phyloP scores from a whole-genome alignment of 192 early-diverging fungal species.

The Coemansia sp. region DNA sequence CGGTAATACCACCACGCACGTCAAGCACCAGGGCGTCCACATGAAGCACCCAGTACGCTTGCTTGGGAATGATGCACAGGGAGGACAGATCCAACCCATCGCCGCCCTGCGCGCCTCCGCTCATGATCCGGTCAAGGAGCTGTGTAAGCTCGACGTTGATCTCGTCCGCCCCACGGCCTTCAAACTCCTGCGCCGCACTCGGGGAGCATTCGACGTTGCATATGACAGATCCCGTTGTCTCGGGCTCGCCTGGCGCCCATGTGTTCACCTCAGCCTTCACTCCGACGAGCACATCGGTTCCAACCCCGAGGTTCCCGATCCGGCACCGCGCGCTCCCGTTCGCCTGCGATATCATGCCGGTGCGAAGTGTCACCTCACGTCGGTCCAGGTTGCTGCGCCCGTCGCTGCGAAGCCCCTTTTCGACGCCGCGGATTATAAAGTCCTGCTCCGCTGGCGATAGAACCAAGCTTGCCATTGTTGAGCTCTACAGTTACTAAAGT shows the following conservation, averaged over 20 bases:
- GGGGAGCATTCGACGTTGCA: constrained; percentile 94
- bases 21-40: constrained; percentile 91
- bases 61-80: constrained; percentile 87
- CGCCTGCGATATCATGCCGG: constrained; percentile 85
- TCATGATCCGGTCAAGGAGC: constrained; percentile 75
- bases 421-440: constrained; percentile 82
- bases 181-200: constrained; percentile 78
- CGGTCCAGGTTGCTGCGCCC: constrained; percentile 78
- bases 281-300: constrained; percentile 90
- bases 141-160: constrained; percentile 85
- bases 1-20: constrained; percentile 82
- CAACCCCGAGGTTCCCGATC: constrained; percentile 61
- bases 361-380: constrained; percentile 78
- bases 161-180: constrained; percentile 75
- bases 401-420: constrained; percentile 79
- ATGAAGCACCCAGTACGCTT: constrained; percentile 88
- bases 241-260: constrained; percentile 60
- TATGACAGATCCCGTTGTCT: constrained; percentile 62
- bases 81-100: constrained; percentile 77
- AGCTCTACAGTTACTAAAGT: not conserved
- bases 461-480: constrained; percentile 47
- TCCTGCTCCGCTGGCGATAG: constrained; percentile 79
- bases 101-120: constrained; percentile 63
- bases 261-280: constrained; percentile 88
- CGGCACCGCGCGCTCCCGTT: constrained; percentile 80